phyloP scores from a whole-genome alignment of 176 grass and related monocot species.

The Oryza nivara region DNA sequence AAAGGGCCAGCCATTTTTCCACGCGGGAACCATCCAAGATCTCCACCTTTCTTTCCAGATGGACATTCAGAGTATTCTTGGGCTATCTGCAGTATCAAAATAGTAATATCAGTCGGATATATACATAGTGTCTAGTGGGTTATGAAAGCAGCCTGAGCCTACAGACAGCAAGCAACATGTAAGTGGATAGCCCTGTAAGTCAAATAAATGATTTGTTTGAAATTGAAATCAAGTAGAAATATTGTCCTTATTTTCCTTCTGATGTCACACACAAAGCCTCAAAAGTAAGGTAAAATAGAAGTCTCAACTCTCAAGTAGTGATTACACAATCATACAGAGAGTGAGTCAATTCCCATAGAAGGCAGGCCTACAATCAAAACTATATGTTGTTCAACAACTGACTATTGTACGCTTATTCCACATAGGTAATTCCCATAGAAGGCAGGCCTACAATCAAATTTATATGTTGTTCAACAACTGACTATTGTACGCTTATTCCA shows the following conservation, averaged over 20 bases:
- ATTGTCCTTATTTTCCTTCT: neutral
- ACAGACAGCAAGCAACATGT: neutral
- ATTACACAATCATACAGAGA: neutral
- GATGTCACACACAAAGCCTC: neutral
- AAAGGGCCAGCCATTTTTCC: slow-evolving; percentile 99
- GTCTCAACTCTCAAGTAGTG: neutral
- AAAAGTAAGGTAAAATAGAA: neutral
- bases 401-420: neutral
- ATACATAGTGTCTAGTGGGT: neutral
- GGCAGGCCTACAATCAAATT: neutral
- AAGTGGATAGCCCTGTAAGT: neutral
- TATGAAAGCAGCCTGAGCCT: neutral
- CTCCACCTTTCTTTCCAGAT: slow-evolving; percentile 97
- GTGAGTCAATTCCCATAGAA: neutral
- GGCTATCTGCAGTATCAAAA: slow-evolving; percentile 53
- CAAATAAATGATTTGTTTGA: neutral
- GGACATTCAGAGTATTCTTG: slow-evolving; percentile 92
- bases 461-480: neutral
- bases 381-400: neutral
- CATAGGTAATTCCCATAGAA: neutral
- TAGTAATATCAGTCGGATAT: neutral
- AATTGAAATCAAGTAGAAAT: neutral
- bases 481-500: neutral
- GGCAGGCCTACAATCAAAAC: neutral
- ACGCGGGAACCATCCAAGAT: slow-evolving; percentile 95